Conservation (phyloP, 2,329 filamentous ascomycete species). For the Claviceps quebecensis region DNA sequence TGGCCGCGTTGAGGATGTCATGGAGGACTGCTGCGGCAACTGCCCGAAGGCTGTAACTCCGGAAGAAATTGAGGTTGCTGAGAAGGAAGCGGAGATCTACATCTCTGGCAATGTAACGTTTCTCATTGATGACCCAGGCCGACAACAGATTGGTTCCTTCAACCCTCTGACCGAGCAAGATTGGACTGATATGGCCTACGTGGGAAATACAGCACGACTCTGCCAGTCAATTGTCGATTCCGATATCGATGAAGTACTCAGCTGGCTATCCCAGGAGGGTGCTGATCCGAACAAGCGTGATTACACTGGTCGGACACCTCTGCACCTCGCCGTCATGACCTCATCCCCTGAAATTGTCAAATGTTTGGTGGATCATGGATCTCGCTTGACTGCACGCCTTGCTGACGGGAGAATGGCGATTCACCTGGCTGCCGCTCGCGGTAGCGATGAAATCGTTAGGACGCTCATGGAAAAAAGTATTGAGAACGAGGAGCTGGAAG, state of each 20-base stretch:
- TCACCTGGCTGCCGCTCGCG: constrained; percentile 65
- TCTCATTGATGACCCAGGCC: constrained; percentile 66
- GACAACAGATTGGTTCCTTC: constrained; percentile 59
- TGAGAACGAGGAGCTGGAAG: constrained; percentile 55
- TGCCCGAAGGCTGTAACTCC: constrained; percentile 57
- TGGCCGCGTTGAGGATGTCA: constrained; percentile 57
- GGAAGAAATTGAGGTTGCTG: constrained; percentile 56
- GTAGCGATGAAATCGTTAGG: constrained; percentile 53
- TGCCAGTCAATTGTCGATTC: constrained; percentile 71
- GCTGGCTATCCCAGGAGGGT: constrained; percentile 55
- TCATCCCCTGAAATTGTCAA: constrained; percentile 59
- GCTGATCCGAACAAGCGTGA: constrained; percentile 62
- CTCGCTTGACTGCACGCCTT: constrained; percentile 58
- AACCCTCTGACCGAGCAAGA: constrained; percentile 70
- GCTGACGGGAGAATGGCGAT: constrained; percentile 70
- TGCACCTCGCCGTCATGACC: constrained; percentile 60
- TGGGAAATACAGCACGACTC: constrained; percentile 62
- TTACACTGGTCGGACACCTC: constrained; percentile 62
- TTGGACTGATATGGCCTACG: constrained; percentile 85
- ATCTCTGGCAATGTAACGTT: constrained; percentile 62
- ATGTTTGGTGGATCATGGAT: constrained; percentile 55
- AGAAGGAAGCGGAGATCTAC: constrained; percentile 61
- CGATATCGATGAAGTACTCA: constrained; percentile 54
- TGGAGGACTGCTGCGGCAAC: constrained; percentile 68
- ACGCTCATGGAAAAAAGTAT: constrained; percentile 61